A percentile compares a stretch with the other conserved stretches of the same genome.
phyloP scores from a whole-genome alignment of 169 alveolate genomes.

The Plasmodium vivax region DNA sequence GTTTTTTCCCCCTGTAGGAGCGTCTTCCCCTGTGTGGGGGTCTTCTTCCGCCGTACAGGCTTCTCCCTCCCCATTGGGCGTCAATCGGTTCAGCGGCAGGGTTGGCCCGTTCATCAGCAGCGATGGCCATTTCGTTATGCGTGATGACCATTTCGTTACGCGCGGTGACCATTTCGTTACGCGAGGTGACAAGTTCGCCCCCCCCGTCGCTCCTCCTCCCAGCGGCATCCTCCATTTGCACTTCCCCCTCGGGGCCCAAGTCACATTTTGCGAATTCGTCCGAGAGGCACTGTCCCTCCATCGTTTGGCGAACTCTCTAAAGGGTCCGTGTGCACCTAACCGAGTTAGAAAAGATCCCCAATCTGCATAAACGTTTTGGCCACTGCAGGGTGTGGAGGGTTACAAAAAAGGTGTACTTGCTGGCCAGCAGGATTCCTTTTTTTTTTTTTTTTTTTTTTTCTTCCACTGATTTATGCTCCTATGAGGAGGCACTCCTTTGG shows the following conservation, averaged over 20 bases:
- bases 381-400: not conserved
- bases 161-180: no score
- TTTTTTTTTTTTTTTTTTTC: no score
- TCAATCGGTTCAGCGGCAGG: not conserved
- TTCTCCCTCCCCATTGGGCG: not conserved
- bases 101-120: not conserved
- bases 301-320: not conserved
- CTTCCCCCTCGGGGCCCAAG: not conserved
- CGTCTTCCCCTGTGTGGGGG: not conserved
- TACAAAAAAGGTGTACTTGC: not conserved
- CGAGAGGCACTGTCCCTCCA: not conserved
- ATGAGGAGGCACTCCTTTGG: not conserved
- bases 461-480: not conserved
- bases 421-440: not conserved
- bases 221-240: not conserved
- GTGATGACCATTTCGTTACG: no score
- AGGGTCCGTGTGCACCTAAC: not conserved
- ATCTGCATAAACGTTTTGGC: not conserved
- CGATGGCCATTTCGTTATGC: not conserved
- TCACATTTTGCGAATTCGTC: not conserved
- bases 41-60: not conserved
- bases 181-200: not conserved
- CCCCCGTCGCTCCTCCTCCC: not conserved
- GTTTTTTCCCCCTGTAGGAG: not conserved
- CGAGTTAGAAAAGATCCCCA: not conserved